Base-by-base conservation (phyloP, 345 rosid species). In the Odontarrhena argentea region DNA sequence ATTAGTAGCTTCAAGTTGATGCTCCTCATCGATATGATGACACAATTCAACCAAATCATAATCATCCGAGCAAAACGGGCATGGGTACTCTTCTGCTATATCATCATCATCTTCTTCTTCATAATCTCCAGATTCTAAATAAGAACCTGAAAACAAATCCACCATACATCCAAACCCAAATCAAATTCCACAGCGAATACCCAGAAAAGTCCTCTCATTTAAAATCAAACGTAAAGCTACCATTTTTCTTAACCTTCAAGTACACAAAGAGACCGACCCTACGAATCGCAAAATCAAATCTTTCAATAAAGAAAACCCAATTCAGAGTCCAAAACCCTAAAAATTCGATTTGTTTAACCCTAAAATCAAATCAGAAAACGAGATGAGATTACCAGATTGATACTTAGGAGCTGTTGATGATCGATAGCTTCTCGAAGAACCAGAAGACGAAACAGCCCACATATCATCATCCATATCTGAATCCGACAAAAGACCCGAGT, bases 391-490 rank as follows among this genome's bases (percentile, higher is more conserved):
- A 71, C 76, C 76, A 63, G 65, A 71, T 41, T 63, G 76, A 32
- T 63, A 71, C 73, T 74, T 74, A 7, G 45, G 3, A 67, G 64
- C 47, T 38, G 68, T 45, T 15, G 57, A 45, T 46, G 73, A 74
- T 60, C 77, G 68, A 46, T 60, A 35, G 38, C 67, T 74, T 14
- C 58, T 74, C 0, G 77, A 67, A 26, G 73, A 74, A 28, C 72
- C 61, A 60, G 77, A 67, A 38, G 68, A 74, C n/a, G 63, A 60
- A 24, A 74, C 72, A 3, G 63, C 37, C 73, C 77, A 74, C 63
- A 18, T 44, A 60, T 74, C 77, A 49, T 74, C 73, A 18, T 74
- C 77, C 77, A 74, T 52, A 8, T 38, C 42, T 55, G 69, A 54
- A 55, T 53, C 57, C 54, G 13, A 2, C 25, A 45, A 13, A 45